A percentile compares a stretch with the other conserved stretches of the same genome.
Conservation (phyloP, 306 rosid genomes). For the Acacia confusa region DNA sequence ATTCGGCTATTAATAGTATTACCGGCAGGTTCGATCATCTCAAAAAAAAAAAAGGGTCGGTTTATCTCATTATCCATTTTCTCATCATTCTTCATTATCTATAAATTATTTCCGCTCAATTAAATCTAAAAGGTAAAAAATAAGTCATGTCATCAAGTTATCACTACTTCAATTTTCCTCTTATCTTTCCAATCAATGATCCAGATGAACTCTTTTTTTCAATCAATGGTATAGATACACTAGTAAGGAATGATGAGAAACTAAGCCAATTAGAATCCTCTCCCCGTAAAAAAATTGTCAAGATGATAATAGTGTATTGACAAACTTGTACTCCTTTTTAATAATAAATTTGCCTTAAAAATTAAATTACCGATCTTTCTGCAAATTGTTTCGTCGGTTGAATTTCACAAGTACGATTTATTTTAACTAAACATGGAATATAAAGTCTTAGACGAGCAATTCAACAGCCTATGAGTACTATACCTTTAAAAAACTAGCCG, state of each 20-base stretch:
- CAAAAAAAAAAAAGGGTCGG: too few relatives aligned
- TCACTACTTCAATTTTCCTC: too few relatives aligned
- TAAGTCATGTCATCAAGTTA: too few relatives aligned
- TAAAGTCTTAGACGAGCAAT: constrained; percentile 5
- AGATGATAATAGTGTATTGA: neutral
- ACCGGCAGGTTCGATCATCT: constrained; percentile 8
- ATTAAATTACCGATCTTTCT: constrained; percentile 36
- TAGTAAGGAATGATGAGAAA: too few relatives aligned
- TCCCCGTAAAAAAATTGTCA: constrained; percentile 29
- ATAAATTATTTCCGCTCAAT: too few relatives aligned
- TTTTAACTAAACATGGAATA: constrained; percentile 24
- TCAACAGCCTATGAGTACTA: neutral
- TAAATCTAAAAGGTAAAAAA: too few relatives aligned
- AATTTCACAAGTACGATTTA: constrained; percentile 20
- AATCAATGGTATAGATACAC: too few relatives aligned
- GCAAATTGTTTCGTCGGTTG: neutral
- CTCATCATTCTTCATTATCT: too few relatives aligned
- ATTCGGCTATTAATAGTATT: constrained; percentile 30
- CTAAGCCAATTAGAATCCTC: too few relatives aligned
- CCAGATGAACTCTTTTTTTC: too few relatives aligned
- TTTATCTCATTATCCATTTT: too few relatives aligned
- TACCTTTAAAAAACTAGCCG: neutral
- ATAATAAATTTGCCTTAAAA: constrained; percentile 26
- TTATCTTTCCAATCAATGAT: too few relatives aligned
- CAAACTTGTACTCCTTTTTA: constrained; percentile 4